phyloP scores from a whole-genome alignment of 768 basidiomycete species.

The Dendrothele bispora region DNA sequence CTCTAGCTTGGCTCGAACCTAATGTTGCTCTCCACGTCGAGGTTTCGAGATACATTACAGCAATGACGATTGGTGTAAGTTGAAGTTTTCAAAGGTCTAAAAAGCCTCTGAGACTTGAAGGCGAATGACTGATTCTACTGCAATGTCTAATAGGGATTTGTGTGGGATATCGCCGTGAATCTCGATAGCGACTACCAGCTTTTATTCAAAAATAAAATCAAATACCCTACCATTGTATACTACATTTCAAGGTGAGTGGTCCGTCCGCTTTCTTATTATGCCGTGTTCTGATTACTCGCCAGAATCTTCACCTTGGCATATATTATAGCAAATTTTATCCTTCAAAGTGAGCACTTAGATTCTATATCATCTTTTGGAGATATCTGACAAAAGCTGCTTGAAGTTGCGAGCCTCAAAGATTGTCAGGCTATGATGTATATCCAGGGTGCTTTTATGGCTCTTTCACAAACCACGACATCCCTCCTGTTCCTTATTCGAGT shows the following conservation, averaged over 20 bases:
- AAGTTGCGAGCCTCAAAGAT: too few relatives aligned
- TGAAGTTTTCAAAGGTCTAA: neutral
- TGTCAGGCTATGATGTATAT: too few relatives aligned
- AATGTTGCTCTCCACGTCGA: slow-evolving; percentile 24
- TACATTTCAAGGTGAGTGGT: slow-evolving; percentile 16
- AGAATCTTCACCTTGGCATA: slow-evolving; percentile 16
- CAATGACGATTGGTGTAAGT: neutral
- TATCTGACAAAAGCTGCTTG: too few relatives aligned
- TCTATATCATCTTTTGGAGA: too few relatives aligned
- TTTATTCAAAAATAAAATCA: slow-evolving; percentile 14
- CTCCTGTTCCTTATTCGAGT: slow-evolving; percentile 31
- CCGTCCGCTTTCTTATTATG: too few relatives aligned
- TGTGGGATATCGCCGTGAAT: slow-evolving; percentile 29
- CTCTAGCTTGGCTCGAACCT: slow-evolving; percentile 30
- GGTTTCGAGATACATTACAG: slow-evolving; percentile 26
- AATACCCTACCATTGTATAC: slow-evolving; percentile 22
- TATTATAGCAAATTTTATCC: slow-evolving; percentile 12
- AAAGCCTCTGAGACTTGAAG: neutral
- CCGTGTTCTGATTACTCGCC: too few relatives aligned
- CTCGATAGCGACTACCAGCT: slow-evolving; percentile 19
- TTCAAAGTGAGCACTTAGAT: slow-evolving; percentile 24
- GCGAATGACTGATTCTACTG: neutral
- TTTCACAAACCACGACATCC: slow-evolving; percentile 15
- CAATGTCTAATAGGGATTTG: slow-evolving; percentile 23
- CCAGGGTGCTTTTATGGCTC: too few relatives aligned